These are phyloP conservation scores for Xylaria grammica DNA, from an alignment of 495 filamentous ascomycete species.

Conservation along the genomic window DNA sequence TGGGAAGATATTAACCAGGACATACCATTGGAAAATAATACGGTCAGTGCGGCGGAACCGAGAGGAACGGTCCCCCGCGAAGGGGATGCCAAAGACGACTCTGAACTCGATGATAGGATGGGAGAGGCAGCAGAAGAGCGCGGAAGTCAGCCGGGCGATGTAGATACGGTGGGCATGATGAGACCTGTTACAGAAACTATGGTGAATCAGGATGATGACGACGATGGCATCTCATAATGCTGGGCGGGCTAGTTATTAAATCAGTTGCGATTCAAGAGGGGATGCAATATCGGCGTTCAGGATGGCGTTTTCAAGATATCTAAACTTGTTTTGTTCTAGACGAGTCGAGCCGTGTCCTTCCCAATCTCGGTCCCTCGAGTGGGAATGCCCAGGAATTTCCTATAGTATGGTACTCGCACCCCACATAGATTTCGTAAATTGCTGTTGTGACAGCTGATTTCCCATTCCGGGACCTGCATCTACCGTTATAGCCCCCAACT, in stretches of 20 bases:
- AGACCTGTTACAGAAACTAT: slow-evolving; percentile 19
- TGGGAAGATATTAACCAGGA: slow-evolving; percentile 67
- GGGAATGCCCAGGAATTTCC: too few relatives aligned
- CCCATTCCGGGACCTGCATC: neutral
- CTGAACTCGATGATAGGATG: slow-evolving; percentile 48
- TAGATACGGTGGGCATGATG: neutral
- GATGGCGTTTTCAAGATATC: slow-evolving; percentile 18
- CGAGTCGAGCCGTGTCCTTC: neutral
- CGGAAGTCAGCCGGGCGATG: neutral
- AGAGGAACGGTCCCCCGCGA: slow-evolving; percentile 9
- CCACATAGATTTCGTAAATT: neutral
- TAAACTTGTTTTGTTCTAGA: neutral
- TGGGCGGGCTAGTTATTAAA: neutral
- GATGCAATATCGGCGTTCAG: slow-evolving; percentile 26
- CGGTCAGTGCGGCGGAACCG: neutral
- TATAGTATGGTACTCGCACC: too few relatives aligned
- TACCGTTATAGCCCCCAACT: too few relatives aligned
- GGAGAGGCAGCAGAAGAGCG: slow-evolving; percentile 30
- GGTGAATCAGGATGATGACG: slow-evolving; percentile 23
- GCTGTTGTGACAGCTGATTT: slow-evolving; percentile 7
- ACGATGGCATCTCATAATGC: slow-evolving; percentile 34
- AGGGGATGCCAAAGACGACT: slow-evolving; percentile 25
- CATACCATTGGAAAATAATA: slow-evolving; percentile 25
- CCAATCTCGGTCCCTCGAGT: too few relatives aligned
- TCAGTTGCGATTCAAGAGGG: neutral